These are phyloP conservation scores for Aureobasidium sp. DNA, from an alignment of 2,329 filamentous ascomycete genomes.

Conservation along the genomic window DNA sequence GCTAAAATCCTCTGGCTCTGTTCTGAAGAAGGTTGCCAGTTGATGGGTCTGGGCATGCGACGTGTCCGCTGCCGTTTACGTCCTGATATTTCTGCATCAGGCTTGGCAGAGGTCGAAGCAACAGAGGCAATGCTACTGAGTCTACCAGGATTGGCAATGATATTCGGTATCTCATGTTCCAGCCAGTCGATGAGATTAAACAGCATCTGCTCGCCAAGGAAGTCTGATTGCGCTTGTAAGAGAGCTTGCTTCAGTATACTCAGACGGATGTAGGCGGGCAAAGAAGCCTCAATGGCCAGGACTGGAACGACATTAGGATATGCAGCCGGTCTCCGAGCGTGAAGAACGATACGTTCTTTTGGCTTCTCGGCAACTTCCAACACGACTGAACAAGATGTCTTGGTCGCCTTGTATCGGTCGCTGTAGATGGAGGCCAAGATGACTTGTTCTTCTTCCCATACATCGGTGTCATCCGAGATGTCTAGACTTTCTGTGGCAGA, in stretches of 20 bases:
- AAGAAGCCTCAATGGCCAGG: conserved; percentile 57
- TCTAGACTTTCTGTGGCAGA: conserved; percentile 32
- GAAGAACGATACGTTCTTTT: conserved; percentile 45
- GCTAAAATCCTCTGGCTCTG: conserved; percentile 52
- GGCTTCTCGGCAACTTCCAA: conserved; percentile 47
- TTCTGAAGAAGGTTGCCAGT: conserved; percentile 53
- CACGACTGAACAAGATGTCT: conserved; percentile 58
- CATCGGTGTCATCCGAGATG: conserved; percentile 39
- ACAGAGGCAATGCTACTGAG: conserved; percentile 76
- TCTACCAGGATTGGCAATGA: conserved; percentile 77
- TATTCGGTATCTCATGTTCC: conserved; percentile 72
- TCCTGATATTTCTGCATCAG: conserved; percentile 20
- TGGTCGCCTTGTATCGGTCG: conserved; percentile 54
- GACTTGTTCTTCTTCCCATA: conserved; percentile 79
- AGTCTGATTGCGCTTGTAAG: conserved; percentile 59
- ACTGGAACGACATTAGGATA: conserved; percentile 68
- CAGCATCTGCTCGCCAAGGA: conserved; percentile 81
- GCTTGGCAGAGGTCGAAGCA: conserved; percentile 52
- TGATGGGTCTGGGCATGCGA: conserved; percentile 49
- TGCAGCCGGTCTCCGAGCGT: conserved; percentile 61
- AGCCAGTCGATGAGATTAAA: conserved; percentile 89
- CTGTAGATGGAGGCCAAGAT: conserved; percentile 83
- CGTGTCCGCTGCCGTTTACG: conserved; percentile 18
- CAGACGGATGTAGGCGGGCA: conserved; percentile 89
- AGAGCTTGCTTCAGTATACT: conserved; percentile 76